A percentile compares a stretch with the other conserved stretches of the same genome.
Evolutionary conservation across 1,139 yeast genomes (phyloP).

Genomic region (Kodamaea suecica): DNA sequence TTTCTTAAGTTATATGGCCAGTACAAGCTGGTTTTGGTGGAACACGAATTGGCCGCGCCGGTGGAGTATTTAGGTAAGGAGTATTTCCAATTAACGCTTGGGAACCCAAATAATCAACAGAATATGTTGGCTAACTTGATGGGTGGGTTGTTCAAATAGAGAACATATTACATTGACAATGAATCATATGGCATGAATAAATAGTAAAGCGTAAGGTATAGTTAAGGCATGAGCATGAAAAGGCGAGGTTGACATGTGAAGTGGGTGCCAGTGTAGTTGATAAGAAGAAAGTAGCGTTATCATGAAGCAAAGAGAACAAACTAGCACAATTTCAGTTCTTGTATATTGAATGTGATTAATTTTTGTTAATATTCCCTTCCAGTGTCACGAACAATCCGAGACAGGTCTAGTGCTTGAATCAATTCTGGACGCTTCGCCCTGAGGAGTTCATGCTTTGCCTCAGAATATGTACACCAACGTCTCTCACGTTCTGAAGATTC

Average conservation of each 20-base stretch:
- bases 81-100: constrained; percentile 40
- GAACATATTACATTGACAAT: no score
- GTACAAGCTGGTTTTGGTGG: constrained; percentile 30
- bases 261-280: no score
- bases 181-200: no score
- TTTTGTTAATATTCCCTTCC: constrained; percentile 2
- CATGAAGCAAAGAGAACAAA: no score
- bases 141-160: constrained; percentile 65
- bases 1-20: constrained; percentile 52
- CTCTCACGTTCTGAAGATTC: constrained; percentile 61
- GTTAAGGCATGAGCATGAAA: no score
- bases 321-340: no score
- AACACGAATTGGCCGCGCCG: constrained; percentile 35
- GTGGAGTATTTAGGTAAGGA: constrained; percentile 49
- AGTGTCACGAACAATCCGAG: constrained; percentile 41
- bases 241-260: no score
- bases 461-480: constrained; percentile 71
- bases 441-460: constrained; percentile 64
- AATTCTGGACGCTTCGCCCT: constrained; percentile 67
- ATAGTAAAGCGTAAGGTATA: no score
- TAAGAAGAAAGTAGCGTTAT: no score
- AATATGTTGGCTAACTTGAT: constrained; percentile 81
- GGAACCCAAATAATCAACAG: constrained; percentile 54
- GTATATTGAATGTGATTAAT: no score
- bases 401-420: constrained; percentile 57